Evolutionary conservation across 2,329 filamentous ascomycete genomes (phyloP).

Genomic region (Claviceps capensis): DNA sequence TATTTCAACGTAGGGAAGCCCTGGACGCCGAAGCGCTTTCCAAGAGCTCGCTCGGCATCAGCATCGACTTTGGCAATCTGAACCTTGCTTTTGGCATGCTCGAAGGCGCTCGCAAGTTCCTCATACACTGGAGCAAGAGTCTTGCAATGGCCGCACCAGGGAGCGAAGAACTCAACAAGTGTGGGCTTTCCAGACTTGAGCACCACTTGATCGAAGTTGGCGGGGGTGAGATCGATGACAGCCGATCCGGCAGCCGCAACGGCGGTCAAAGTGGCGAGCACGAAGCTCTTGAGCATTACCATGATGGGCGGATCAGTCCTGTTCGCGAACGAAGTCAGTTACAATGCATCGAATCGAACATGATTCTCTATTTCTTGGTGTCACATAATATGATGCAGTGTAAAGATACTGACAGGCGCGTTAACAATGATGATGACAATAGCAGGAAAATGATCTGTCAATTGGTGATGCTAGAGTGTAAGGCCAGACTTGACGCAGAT

Average conservation of each 20-base stretch:
- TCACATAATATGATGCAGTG: neutral
- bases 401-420: neutral
- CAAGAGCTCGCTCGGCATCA: conserved; percentile 72
- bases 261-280: conserved; percentile 41
- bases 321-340: neutral
- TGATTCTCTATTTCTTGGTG: neutral
- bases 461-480: neutral
- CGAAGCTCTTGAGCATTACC: conserved; percentile 47
- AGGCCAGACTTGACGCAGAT: neutral
- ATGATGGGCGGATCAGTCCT: conserved; percentile 21
- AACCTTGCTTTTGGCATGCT: conserved; percentile 57
- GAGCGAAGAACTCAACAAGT: conserved; percentile 94
- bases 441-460: neutral
- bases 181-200: conserved; percentile 88
- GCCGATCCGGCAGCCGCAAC: conserved; percentile 58
- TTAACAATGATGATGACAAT: neutral
- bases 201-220: conserved; percentile 85
- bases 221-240: conserved; percentile 77
- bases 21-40: conserved; percentile 75
- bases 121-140: conserved; percentile 89
- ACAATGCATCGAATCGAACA: neutral
- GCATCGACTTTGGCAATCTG: conserved; percentile 94
- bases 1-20: conserved; percentile 96
- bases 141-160: conserved; percentile 99
- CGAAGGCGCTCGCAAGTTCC: conserved; percentile 65